Conservation (phyloP, 164 flowering plant species). For the Aristolochia fimbriata region DNA sequence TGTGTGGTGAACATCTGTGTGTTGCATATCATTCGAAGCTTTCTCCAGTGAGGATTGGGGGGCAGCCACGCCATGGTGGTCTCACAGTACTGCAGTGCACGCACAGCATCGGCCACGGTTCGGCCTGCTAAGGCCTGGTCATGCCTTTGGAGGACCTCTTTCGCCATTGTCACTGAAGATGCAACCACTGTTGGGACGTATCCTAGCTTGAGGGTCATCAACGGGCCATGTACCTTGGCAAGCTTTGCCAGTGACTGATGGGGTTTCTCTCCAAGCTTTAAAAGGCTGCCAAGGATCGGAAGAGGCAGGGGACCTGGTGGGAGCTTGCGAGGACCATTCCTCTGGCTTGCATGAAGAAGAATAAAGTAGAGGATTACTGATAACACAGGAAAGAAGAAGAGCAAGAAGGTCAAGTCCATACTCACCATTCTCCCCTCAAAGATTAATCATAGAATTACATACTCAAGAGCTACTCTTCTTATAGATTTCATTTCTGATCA, state of each 20-base stretch:
- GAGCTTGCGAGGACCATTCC: not conserved
- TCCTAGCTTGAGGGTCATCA: conserved; percentile 19
- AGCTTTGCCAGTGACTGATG: conserved; percentile 15
- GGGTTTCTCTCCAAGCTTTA: conserved; percentile 12
- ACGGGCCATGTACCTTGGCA: conserved; percentile 15
- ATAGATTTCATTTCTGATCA: too few relatives aligned
- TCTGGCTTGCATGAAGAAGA: too few relatives aligned
- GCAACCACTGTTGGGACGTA: conserved; percentile 7
- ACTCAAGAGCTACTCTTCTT: too few relatives aligned
- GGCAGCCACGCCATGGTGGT: not conserved
- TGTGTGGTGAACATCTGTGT: conserved; percentile 11
- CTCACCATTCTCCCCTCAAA: too few relatives aligned
- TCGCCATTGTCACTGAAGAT: conserved; percentile 11
- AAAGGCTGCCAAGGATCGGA: conserved; percentile 21
- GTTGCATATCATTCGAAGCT: conserved; percentile 9
- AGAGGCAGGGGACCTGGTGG: conserved; percentile 21
- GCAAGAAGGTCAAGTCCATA: too few relatives aligned
- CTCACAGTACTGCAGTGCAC: not conserved
- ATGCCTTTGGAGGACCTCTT: conserved; percentile 18
- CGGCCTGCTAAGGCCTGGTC: conserved; percentile 15
- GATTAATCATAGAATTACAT: too few relatives aligned
- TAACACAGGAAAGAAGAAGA: too few relatives aligned
- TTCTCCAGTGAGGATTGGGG: conserved; percentile 8
- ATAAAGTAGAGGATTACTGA: too few relatives aligned
- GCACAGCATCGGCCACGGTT: not conserved